Percentiles rank a stretch among this genome's conserved stretches.
Evolutionary conservation across 2,329 filamentous ascomycete genomes (phyloP).

Genomic region (Clonostachys rosea): DNA sequence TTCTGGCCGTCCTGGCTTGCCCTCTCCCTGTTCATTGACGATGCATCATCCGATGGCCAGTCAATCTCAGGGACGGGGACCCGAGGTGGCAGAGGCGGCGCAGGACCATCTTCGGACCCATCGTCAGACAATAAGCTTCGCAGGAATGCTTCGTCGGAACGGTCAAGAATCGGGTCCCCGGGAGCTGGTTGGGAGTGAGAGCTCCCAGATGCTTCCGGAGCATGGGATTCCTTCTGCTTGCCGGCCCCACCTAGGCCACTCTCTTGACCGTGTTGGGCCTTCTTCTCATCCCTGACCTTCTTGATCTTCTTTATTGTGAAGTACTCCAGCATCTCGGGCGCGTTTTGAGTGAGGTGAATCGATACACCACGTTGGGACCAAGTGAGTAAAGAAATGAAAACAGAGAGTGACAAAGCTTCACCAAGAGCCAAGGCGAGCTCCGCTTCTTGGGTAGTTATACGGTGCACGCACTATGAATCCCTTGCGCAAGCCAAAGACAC

Average conservation of each 20-base stretch:
- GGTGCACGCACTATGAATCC: too few species aligned
- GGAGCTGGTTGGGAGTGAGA: conserved; percentile 12
- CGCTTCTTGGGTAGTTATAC: too few species aligned
- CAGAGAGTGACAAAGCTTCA: background rate
- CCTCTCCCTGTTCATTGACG: conserved; percentile 12
- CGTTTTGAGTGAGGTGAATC: background rate
- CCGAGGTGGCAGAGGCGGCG: conserved; percentile 51
- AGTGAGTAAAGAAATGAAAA: background rate
- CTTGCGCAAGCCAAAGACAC: too few species aligned
- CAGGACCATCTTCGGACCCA: conserved; percentile 27
- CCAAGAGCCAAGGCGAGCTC: too few species aligned
- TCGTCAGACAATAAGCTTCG: conserved; percentile 40
- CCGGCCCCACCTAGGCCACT: conserved; percentile 9
- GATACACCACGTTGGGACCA: background rate
- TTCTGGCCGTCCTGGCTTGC: background rate
- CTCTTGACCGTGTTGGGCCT: conserved; percentile 14
- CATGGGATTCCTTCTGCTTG: background rate
- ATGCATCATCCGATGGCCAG: conserved; percentile 31
- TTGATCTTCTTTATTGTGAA: conserved; percentile 59
- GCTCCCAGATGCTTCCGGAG: conserved; percentile 13
- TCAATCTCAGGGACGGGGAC: conserved; percentile 44
- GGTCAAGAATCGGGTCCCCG: conserved; percentile 42
- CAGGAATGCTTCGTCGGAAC: conserved; percentile 55
- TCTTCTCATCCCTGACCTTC: conserved; percentile 50
- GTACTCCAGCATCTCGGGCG: conserved; percentile 54